These are phyloP conservation scores for Aspergillus kassunensis DNA, from an alignment of 495 filamentous ascomycete species.

Conservation along the genomic window DNA sequence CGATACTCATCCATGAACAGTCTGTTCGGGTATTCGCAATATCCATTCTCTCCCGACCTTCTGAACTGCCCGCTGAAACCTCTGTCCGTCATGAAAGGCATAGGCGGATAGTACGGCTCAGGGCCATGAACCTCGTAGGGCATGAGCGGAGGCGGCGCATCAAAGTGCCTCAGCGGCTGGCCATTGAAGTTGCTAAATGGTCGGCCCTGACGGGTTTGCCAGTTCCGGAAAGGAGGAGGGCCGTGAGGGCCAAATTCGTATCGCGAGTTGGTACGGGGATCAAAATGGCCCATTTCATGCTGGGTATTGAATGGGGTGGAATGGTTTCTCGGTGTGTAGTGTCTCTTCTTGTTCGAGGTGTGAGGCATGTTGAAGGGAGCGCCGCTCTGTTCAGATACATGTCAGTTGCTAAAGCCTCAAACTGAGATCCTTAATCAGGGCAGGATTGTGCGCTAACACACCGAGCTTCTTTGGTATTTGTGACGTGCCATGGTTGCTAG, in stretches of 20 bases:
- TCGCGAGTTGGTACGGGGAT: background rate
- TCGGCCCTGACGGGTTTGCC: background rate
- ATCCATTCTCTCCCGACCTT: background rate
- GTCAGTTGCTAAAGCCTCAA: background rate
- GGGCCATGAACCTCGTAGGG: background rate
- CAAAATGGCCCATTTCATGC: background rate
- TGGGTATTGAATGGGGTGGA: background rate
- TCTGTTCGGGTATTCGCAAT: conserved; percentile 4
- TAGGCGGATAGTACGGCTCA: background rate
- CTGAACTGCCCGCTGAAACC: background rate
- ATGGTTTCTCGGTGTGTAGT: background rate
- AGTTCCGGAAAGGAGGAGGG: background rate
- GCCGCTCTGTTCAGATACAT: background rate
- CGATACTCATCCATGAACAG: conserved; percentile 18
- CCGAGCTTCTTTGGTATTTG: conserved; percentile 9
- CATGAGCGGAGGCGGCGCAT: background rate
- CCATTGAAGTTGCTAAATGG: background rate
- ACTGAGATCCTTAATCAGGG: background rate
- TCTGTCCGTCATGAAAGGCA: background rate
- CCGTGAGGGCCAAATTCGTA: background rate
- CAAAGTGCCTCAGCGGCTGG: background rate
- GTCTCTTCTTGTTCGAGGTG: background rate
- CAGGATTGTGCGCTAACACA: too few relatives aligned
- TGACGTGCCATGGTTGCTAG: conserved; percentile 3
- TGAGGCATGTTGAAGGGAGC: background rate